Percentiles rank a stretch among this genome's conserved stretches.
phyloP scores from a whole-genome alignment of 345 rosid species.

The Eucalyptus shirleyi region DNA sequence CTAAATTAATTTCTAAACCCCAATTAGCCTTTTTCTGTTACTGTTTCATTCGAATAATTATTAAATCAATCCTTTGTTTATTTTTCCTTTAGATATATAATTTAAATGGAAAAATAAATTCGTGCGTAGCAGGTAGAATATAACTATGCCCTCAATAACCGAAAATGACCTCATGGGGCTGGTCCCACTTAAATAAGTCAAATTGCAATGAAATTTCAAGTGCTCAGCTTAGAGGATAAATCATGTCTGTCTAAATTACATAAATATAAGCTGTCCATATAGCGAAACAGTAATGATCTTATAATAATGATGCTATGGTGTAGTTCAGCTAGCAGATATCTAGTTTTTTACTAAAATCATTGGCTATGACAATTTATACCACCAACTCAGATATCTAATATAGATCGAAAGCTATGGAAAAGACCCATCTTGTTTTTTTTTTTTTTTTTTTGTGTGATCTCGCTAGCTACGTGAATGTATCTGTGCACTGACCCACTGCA shows the following conservation, averaged over 20 bases:
- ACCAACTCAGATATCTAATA: not conserved
- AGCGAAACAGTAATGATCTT: not conserved
- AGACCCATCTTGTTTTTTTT: not conserved
- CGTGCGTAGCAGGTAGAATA: not conserved
- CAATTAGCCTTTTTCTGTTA: not conserved
- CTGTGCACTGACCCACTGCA: not conserved
- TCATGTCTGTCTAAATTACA: not conserved
- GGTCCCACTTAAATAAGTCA: not conserved
- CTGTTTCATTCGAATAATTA: not conserved
- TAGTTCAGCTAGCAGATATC: not conserved
- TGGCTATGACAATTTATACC: not conserved
- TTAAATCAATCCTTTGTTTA: not conserved
- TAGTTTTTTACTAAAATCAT: not conserved
- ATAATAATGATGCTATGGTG: not conserved
- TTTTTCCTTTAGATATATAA: not conserved
- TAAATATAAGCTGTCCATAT: not conserved
- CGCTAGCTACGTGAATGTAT: not conserved
- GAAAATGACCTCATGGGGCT: not conserved
- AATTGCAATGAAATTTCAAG: not conserved
- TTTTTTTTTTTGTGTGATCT: not conserved
- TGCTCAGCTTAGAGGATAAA: not conserved
- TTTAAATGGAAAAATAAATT: not conserved
- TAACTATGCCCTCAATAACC: not conserved
- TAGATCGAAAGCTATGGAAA: not conserved
- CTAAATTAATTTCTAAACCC: not conserved